Evolutionary conservation across 2,329 filamentous ascomycete genomes (phyloP), one percentile per base, ranked within the genome.

Genomic region (Penicillium sp.): DNA sequence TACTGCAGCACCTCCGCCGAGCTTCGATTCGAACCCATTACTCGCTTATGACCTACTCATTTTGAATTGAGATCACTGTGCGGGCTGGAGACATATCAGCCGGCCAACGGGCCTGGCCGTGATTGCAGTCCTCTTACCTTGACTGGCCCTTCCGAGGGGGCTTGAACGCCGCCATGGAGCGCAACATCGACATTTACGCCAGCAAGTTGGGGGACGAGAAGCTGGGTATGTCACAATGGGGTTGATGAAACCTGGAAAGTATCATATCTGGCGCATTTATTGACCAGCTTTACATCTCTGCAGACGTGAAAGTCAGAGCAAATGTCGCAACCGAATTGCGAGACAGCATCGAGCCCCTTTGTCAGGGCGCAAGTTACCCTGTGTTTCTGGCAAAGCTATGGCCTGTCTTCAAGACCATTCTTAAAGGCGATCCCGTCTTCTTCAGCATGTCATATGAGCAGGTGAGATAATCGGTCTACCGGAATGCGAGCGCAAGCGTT

Each of bases 371-470:
- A 57, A 88, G 88, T 69, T 99, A 98, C 75, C 79, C 86, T 31
- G 83, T 85, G 53, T 98, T 99, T 75, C 83, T 99, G 61, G 86
- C 91, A 72, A 91, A 91, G 77, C 83, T 97, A 70, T 90, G 98
- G 80, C 95, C 95, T 41, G 86, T 96, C 37, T 95, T 98, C 78
- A 86, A 95, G 73, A 88, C 85, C 74, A 91, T 96, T 55, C 81
- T 99, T 54, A 88, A 89, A 72, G 91, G 92, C 56, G 88, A 90
- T 71, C 93, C 92, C 41, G 90, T 96, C 65, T 98, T 99, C 74
- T 89, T 94, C 68, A 96, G 91, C 75, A 91, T 89, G 70, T 96
- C 92, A 2, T 84, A 88, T 54, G 95, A 99, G 73, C 95, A 98
- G 84, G 90, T 92, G 76, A 73, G 84, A 69, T 55, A 55, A 28